Base-by-base conservation (phyloP, 2,329 filamentous ascomycete genomes). In the Aureobasidium sp. region DNA sequence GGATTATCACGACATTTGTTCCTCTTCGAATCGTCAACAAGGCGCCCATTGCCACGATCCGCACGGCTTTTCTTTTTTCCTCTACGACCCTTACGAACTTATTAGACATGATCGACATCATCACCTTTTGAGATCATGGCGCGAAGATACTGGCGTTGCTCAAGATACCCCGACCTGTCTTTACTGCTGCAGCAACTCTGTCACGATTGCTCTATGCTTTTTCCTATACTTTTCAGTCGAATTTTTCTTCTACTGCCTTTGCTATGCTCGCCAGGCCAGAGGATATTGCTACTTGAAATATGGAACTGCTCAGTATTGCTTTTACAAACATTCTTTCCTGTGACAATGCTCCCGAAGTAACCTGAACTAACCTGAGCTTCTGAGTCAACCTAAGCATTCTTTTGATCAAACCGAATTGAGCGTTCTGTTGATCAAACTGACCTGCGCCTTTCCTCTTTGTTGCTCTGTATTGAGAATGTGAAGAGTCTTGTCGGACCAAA, bases 81-180 rank as follows among this genome's bases (percentile, higher is more conserved):
- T 64, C 52, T 58, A 65, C 64, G 64, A 65, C 60, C 59, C 36
- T 60, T 27, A 60, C 45, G 57, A 60, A 34, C 42, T 39, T 60
- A 34, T 31, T 51, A 49, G 44, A 57, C 53, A 57, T 45, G 39
- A 57, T 55, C 49, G 39, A 52, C 31, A 52, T 52, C 51, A 55
- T 55, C 25, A 31, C 7, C 34, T 27, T 37, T 20, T 29, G 42
- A 47, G 25, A 57, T n/a, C 53, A 57, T 58, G 55, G 42, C 55
- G 55, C 55, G 55, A 20, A 22, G 2, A 45, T 22, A 17, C 14
- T 37, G 55, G 55, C 55, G 55, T 58, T 48, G 55, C 42, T 47
- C n/a, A 20, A 48, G 36, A 60, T 60, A 49, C 57, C 57, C 57
- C 20, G 25, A 41, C 36, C 57, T 60, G 57, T 51, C 45, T 60